A percentile compares a stretch with the other conserved stretches of the same genome.
Evolutionary conservation across 2,329 filamentous ascomycete species (phyloP).

Genomic region (Aspergillus sp.): DNA sequence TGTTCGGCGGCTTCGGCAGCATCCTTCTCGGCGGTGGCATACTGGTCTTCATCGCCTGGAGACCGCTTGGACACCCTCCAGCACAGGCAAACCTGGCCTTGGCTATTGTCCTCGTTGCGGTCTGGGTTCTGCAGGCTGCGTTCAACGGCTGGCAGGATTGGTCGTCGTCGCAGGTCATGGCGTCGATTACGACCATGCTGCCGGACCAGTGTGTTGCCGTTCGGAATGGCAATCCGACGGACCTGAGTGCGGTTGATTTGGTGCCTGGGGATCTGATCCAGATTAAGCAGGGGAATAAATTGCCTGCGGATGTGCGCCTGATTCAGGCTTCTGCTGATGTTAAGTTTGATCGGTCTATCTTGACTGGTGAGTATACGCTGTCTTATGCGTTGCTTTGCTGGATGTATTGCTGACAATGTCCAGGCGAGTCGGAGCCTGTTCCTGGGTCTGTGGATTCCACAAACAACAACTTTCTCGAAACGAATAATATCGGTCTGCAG

Average conservation of each 20-base stretch:
- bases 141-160: conserved; percentile 75
- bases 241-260: conserved; percentile 57
- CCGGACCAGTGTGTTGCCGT: conserved; percentile 68
- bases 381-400: not conserved
- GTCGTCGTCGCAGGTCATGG: conserved; percentile 75
- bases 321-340: conserved; percentile 67
- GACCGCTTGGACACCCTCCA: conserved; percentile 71
- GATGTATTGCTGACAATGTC: conserved; percentile 22
- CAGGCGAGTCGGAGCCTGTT: conserved; percentile 67
- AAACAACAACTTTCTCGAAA: conserved; percentile 74
- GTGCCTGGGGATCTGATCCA: conserved; percentile 71
- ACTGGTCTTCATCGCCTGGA: conserved; percentile 75
- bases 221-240: conserved; percentile 56
- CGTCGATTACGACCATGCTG: conserved; percentile 77
- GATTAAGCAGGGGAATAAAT: conserved; percentile 70
- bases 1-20: conserved; percentile 75
- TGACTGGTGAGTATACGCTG: conserved; percentile 56
- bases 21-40: conserved; percentile 68
- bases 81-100: conserved; percentile 69
- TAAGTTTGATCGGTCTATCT: conserved; percentile 70
- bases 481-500: conserved; percentile 71
- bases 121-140: conserved; percentile 67
- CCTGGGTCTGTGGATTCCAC: conserved; percentile 64
- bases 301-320: conserved; percentile 72
- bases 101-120: conserved; percentile 69